Conservation (phyloP, 1,284 basidiomycete species). For the Tylopilus orsonianus region DNA sequence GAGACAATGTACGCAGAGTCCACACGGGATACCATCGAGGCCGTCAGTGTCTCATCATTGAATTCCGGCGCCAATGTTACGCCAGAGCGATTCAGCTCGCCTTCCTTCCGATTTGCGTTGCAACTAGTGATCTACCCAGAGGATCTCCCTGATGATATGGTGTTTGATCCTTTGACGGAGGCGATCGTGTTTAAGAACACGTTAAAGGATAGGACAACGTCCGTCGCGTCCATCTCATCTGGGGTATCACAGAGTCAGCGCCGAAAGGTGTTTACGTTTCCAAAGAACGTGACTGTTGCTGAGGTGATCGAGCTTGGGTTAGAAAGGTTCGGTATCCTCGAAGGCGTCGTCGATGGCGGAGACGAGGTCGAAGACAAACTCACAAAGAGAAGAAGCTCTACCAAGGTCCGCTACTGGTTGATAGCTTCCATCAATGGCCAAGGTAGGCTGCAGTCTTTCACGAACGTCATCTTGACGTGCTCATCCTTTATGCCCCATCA, state of each 20-base stretch:
- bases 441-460: conserved; percentile 47
- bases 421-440: conserved; percentile 57
- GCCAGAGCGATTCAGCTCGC: conserved; percentile 74
- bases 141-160: conserved; percentile 91
- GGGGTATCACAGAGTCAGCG: conserved; percentile 61
- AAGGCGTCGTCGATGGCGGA: conserved; percentile 96
- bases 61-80: conserved; percentile 46
- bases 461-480: conserved; percentile 1
- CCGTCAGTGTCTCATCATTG: conserved; percentile 43
- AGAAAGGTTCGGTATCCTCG: conserved; percentile 90
- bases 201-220: conserved; percentile 51
- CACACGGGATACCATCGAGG: conserved; percentile 36
- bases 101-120: conserved; percentile 80
- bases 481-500: conserved; percentile 13
- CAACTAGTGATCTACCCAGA: conserved; percentile 84
- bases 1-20: conserved; percentile 48
- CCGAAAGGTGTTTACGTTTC: conserved; percentile 81
- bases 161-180: conserved; percentile 89
- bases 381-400: conserved; percentile 74
- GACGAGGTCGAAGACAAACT: conserved; percentile 95
- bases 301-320: conserved; percentile 93
- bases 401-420: conserved; percentile 81
- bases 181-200: conserved; percentile 83
- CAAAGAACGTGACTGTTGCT: conserved; percentile 92
- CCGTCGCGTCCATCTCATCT: conserved; percentile 45